A percentile compares a stretch with the other conserved stretches of the same genome.
Evolutionary conservation across 495 filamentous ascomycete genomes (phyloP).

Genomic region (Trichoderma gamsii): DNA sequence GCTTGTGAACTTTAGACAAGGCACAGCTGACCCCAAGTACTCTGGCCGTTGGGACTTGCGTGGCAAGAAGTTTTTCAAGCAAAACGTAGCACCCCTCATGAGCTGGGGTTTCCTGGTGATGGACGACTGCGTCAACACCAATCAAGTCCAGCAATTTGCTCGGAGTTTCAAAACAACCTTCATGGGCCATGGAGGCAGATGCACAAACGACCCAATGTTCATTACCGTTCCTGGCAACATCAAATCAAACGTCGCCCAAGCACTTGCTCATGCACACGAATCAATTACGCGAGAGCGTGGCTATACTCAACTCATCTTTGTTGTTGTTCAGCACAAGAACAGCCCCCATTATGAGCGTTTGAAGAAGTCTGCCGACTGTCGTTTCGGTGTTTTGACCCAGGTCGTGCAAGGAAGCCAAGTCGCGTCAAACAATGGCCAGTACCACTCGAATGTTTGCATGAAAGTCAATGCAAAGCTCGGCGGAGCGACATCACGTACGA

Average conservation of each 20-base stretch:
- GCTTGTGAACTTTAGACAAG: conserved; percentile 55
- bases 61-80: conserved; percentile 62
- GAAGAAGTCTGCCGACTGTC: conserved; percentile 78
- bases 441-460: conserved; percentile 83
- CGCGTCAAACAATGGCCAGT: conserved; percentile 55
- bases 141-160: conserved; percentile 20
- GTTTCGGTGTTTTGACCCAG: conserved; percentile 73
- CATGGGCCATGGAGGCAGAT: conserved; percentile 61
- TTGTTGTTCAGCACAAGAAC: conserved; percentile 64
- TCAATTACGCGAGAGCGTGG: conserved; percentile 19
- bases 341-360: conserved; percentile 63
- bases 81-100: conserved; percentile 53
- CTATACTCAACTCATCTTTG: conserved; percentile 61
- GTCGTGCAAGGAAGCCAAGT: conserved; percentile 58
- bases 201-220: conserved; percentile 39
- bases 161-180: conserved; percentile 57
- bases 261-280: conserved; percentile 24
- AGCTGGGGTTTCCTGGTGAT: conserved; percentile 59
- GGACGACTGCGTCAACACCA: conserved; percentile 40
- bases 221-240: background rate
- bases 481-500: conserved; percentile 52
- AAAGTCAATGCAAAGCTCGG: conserved; percentile 97
- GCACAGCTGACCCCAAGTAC: conserved; percentile 47
- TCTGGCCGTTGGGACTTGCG: conserved; percentile 81
- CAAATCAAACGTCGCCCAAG: conserved; percentile 21